Evolutionary conservation across 2,329 filamentous ascomycete genomes (phyloP).

Genomic region (Hawksworthiomyces lignivorus): DNA sequence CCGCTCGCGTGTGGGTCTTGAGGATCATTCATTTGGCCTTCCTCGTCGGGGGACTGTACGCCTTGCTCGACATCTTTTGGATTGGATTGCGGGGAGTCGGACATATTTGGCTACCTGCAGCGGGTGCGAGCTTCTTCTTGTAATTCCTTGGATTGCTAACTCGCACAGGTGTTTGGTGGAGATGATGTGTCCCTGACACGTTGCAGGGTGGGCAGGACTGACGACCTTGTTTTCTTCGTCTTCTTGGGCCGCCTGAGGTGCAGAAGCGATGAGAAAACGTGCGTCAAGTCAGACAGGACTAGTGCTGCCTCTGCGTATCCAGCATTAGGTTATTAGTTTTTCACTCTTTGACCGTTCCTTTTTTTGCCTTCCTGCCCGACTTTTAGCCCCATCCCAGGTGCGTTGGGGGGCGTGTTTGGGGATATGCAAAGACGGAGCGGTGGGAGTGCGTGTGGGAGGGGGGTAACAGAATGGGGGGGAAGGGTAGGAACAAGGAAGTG

Average conservation of each 20-base stretch:
- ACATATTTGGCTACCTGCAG: constrained; percentile 82
- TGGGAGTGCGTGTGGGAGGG: constrained; percentile 21
- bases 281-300: constrained; percentile 33
- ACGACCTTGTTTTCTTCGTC: constrained; percentile 32
- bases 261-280: constrained; percentile 31
- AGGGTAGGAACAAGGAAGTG: constrained; percentile 18
- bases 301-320: constrained; percentile 15
- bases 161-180: constrained; percentile 45
- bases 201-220: constrained; percentile 49
- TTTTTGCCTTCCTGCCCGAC: constrained; percentile 29
- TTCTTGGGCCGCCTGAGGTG: constrained; percentile 39
- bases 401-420: not conserved
- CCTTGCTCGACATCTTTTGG: constrained; percentile 91
- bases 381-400: constrained; percentile 29
- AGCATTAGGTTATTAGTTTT: constrained; percentile 21
- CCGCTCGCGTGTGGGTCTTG: constrained; percentile 69
- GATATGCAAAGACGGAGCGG: constrained; percentile 14
- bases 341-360: constrained; percentile 18
- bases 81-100: constrained; percentile 76
- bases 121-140: constrained; percentile 54
- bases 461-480: constrained; percentile 17
- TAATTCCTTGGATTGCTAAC: constrained; percentile 48
- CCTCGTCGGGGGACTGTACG: constrained; percentile 88
- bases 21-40: constrained; percentile 86
- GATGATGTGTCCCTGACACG: constrained; percentile 57